Conservation (phyloP, 768 basidiomycete genomes). For the Mycena capillaripes region DNA sequence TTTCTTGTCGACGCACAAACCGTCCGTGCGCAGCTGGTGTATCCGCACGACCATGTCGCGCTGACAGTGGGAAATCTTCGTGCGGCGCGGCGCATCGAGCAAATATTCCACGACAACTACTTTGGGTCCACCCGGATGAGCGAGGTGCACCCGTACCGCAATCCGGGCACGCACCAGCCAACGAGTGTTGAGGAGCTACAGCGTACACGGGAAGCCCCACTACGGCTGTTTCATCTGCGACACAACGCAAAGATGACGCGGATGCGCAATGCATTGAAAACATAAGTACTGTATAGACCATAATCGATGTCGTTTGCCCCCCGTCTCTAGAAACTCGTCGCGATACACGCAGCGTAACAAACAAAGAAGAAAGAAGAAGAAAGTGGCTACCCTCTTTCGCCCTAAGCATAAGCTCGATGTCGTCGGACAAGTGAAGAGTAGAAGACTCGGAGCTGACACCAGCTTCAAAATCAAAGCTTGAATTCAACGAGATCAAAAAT, state of each 20-base stretch:
- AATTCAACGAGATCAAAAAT: not conserved
- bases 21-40: conserved; percentile 28
- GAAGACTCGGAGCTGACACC: too few relatives aligned
- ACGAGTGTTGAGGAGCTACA: conserved; percentile 17
- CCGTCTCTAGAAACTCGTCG: not conserved
- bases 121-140: conserved; percentile 16
- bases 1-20: conserved; percentile 32
- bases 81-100: conserved; percentile 28
- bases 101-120: conserved; percentile 16
- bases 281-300: too few relatives aligned
- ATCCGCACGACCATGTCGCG: conserved; percentile 16
- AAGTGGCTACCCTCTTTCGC: not conserved
- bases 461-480: too few relatives aligned
- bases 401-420: too few relatives aligned
- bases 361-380: too few relatives aligned
- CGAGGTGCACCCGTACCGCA: conserved; percentile 28
- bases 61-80: conserved; percentile 21
- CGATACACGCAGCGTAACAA: too few relatives aligned
- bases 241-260: conserved; percentile 26
- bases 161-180: conserved; percentile 2
- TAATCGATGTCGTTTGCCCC: too few relatives aligned
- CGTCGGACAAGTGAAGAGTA: too few relatives aligned
- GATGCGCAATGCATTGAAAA: not conserved
- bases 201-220: conserved; percentile 10
- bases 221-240: conserved; percentile 17